phyloP scores from a whole-genome alignment of 1,284 basidiomycete species.

The Golubevia pallescens region DNA sequence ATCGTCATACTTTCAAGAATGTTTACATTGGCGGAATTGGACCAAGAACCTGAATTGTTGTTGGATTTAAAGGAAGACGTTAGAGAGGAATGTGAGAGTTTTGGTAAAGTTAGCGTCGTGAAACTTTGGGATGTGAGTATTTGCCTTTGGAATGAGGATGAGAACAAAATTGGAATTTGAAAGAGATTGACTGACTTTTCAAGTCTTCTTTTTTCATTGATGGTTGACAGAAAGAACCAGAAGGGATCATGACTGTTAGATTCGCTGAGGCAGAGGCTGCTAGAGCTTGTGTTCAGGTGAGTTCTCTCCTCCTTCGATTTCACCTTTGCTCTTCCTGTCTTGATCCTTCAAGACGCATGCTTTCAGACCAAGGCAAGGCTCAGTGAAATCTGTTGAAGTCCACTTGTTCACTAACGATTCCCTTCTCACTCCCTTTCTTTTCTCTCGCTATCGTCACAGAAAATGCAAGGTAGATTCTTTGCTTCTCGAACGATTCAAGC shows the following conservation, averaged over 20 bases:
- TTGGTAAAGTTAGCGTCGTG: constrained; percentile 96
- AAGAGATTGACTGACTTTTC: constrained; percentile 20
- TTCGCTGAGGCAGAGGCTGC: constrained; percentile 87
- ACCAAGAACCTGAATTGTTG: constrained; percentile 82
- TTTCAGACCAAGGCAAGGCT: neutral
- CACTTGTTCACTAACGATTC: too few relatives aligned
- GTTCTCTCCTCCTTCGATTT: constrained; percentile 56
- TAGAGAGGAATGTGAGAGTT: constrained; percentile 84
- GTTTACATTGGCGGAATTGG: constrained; percentile 87
- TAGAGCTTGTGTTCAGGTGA: constrained; percentile 82
- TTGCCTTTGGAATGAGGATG: neutral
- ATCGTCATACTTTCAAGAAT: constrained; percentile 91
- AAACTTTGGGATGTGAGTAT: constrained; percentile 88
- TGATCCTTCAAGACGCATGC: neutral
- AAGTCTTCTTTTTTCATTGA: constrained; percentile 3
- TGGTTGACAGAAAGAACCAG: constrained; percentile 83
- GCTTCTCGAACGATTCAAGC: too few relatives aligned
- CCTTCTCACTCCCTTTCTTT: neutral
- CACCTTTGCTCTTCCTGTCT: too few relatives aligned
- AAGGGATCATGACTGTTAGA: constrained; percentile 94
- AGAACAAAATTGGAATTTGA: neutral
- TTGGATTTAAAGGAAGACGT: constrained; percentile 96
- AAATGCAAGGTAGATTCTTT: too few relatives aligned
- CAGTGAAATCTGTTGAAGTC: too few relatives aligned
- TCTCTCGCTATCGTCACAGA: neutral